phyloP scores from a whole-genome alignment of 1,284 basidiomycete species.

The Malassezia vespertilionis region DNA sequence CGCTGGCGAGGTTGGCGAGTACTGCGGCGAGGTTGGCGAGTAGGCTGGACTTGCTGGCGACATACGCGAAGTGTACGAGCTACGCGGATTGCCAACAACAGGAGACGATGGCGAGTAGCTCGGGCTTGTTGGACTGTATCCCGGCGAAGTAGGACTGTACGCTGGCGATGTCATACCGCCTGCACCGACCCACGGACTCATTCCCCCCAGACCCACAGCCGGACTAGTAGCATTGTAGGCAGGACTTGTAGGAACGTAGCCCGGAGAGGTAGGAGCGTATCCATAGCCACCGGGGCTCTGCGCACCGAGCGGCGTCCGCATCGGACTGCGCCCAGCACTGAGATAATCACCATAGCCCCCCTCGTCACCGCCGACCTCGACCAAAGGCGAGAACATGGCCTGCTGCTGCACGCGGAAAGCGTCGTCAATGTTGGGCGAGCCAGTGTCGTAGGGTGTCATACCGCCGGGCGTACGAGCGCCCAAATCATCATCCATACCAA shows the following conservation, averaged over 20 bases:
- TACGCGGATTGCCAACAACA: slow-evolving; percentile 9
- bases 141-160: slow-evolving; percentile 53
- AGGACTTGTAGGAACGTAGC: slow-evolving; percentile 35
- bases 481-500: slow-evolving; percentile 19
- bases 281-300: slow-evolving; percentile 41
- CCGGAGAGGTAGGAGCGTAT: slow-evolving; percentile 41
- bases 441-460: slow-evolving; percentile 54
- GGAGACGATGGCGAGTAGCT: slow-evolving; percentile 39
- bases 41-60: slow-evolving; percentile 36
- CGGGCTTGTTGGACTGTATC: slow-evolving; percentile 53
- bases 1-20: slow-evolving; percentile 39
- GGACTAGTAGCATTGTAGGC: slow-evolving; percentile 41
- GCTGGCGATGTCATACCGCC: slow-evolving; percentile 51
- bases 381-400: slow-evolving; percentile 85
- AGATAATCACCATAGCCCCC: slow-evolving; percentile 59
- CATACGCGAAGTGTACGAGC: slow-evolving; percentile 52
- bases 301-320: slow-evolving; percentile 44
- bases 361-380: slow-evolving; percentile 69
- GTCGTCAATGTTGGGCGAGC: slow-evolving; percentile 58
- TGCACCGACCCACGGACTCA: slow-evolving; percentile 36
- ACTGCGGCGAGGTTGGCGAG: slow-evolving; percentile 19
- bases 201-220: slow-evolving; percentile 58
- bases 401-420: slow-evolving; percentile 62
- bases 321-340: slow-evolving; percentile 69
- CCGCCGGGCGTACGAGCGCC: slow-evolving; percentile 42